Evolutionary conservation across 331 rosid genomes (phyloP).

Genomic region (Spiraea crenata): DNA sequence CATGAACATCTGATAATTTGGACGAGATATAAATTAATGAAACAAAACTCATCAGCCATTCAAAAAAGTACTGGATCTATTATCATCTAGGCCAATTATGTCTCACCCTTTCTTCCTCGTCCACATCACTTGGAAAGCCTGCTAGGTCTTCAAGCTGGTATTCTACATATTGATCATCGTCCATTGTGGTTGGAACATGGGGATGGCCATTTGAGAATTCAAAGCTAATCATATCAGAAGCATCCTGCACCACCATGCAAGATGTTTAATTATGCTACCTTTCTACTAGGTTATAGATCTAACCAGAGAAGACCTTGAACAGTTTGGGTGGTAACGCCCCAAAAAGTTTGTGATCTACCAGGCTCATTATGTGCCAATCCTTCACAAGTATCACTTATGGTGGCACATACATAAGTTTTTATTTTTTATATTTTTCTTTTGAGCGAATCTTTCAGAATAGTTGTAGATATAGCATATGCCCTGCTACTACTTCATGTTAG

Average conservation of each 20-base stretch:
- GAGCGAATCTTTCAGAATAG: not conserved
- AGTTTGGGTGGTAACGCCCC: not conserved
- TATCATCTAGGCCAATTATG: not conserved
- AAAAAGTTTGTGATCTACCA: not conserved
- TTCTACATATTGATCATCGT: conserved; percentile 85
- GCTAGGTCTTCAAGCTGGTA: conserved; percentile 78
- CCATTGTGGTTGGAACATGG: conserved; percentile 62
- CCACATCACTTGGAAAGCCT: conserved; percentile 75
- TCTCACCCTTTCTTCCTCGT: conserved; percentile 82
- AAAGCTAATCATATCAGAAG: conserved; percentile 86
- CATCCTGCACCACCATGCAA: conserved; percentile 44
- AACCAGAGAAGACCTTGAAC: conserved; percentile 17
- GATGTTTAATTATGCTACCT: not conserved
- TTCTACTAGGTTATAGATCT: not conserved
- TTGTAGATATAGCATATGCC: not conserved
- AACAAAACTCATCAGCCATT: not conserved
- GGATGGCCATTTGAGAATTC: conserved; percentile 80
- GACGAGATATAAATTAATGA: conserved; percentile 19
- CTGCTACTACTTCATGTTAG: not conserved
- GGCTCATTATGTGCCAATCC: not conserved
- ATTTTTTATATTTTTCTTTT: not conserved
- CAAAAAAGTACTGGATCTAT: not conserved
- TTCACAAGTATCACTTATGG: conserved; percentile 4
- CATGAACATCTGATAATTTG: conserved; percentile 65
- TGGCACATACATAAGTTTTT: not conserved